These are phyloP conservation scores for Colletotrichum tamarilloi DNA, from an alignment of 2,329 filamentous ascomycete species.

Conservation along the genomic window DNA sequence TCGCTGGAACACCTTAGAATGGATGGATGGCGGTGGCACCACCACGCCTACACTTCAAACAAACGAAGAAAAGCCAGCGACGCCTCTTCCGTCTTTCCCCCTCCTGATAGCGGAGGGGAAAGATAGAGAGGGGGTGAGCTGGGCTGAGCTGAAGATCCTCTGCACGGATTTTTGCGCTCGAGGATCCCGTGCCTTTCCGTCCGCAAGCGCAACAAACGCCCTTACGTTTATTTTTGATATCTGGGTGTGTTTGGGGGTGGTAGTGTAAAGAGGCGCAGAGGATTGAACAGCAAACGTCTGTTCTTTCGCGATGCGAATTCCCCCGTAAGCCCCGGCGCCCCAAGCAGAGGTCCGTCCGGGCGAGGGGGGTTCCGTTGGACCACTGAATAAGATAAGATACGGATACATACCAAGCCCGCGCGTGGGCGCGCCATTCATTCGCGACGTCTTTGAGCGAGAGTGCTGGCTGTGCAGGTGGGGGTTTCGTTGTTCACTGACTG, in stretches of 20 bases:
- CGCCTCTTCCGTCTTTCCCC: background rate
- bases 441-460: background rate
- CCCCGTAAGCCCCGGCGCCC: background rate
- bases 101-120: no score
- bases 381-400: background rate
- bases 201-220: background rate
- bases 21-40: slow-evolving; percentile 4
- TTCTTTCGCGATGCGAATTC: background rate
- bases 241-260: background rate
- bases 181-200: slow-evolving; percentile 2
- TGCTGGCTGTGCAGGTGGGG: background rate
- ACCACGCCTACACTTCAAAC: slow-evolving; percentile 4
- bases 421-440: background rate
- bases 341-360: background rate
- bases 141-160: no score
- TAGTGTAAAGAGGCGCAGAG: background rate
- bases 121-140: background rate
- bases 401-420: background rate
- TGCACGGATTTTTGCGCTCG: background rate
- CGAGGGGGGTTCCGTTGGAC: background rate
- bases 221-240: background rate
- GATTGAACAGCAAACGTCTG: background rate
- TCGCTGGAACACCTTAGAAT: background rate
- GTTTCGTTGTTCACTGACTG: background rate
- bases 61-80: background rate